Evolutionary conservation across 2,329 filamentous ascomycete species (phyloP).

Genomic region (Claviceps spartinae): DNA sequence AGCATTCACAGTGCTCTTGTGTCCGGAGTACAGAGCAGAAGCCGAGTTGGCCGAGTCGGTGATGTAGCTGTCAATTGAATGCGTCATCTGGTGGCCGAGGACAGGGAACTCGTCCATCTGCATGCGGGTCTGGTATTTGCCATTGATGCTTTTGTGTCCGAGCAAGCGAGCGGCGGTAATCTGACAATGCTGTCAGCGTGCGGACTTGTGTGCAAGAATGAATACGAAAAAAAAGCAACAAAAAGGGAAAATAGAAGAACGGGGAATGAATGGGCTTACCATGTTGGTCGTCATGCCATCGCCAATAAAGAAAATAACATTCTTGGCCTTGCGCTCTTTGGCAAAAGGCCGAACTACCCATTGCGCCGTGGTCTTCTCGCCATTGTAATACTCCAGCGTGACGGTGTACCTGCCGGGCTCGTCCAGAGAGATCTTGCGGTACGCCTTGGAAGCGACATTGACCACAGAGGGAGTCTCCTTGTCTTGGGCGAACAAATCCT

Average conservation of each 20-base stretch:
- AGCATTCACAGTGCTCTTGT: constrained; percentile 74
- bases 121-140: constrained; percentile 65
- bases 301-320: constrained; percentile 75
- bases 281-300: constrained; percentile 63
- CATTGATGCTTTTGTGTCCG: constrained; percentile 71
- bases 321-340: constrained; percentile 63
- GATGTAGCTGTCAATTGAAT: constrained; percentile 74
- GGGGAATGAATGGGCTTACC: constrained; percentile 18
- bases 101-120: constrained; percentile 73
- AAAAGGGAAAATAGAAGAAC: not conserved
- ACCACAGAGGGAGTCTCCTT: constrained; percentile 56
- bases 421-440: constrained; percentile 60
- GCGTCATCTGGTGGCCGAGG: constrained; percentile 80
- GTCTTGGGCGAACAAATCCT: constrained; percentile 69
- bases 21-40: constrained; percentile 66
- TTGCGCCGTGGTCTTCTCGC: constrained; percentile 55
- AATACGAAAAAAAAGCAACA: not conserved
- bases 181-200: constrained; percentile 10
- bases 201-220: not conserved
- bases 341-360: constrained; percentile 65
- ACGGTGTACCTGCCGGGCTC: constrained; percentile 71
- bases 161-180: constrained; percentile 70
- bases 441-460: constrained; percentile 68
- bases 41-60: constrained; percentile 80
- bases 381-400: constrained; percentile 61